Evolutionary conservation across 2,329 filamentous ascomycete genomes (phyloP), one percentile per base, ranked within the genome.

Genomic region (Arachnopeziza araneosa): DNA sequence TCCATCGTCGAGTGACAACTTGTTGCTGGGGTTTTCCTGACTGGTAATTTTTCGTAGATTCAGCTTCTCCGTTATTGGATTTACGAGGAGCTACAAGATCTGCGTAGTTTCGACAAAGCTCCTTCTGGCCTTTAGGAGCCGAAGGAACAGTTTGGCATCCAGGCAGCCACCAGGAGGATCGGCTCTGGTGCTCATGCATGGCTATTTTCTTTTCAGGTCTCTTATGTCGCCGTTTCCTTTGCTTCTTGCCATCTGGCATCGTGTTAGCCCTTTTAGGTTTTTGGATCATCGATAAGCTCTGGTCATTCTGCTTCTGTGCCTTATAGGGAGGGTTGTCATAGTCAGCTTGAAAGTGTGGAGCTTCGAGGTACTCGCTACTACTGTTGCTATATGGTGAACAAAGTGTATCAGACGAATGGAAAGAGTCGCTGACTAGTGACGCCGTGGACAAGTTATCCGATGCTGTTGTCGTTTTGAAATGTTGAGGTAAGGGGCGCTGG

Each of bases 1-100:
- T 69, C 68, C 67, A 70, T 50, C 67, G 62, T 58, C 68, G 63
- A 1, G 58, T 55, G 2, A 64, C 22, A 26, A 61, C n/a, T 19
- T 61, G 57, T 22, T 50, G 54, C 17, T 52, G 48, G 22, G 59
- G 17, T 8, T 12, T 30, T 12, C 12, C 36, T 44, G 36, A 44
- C 36, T 14, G 36, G 17, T 17, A 12, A 44, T 14, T 14, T 44
- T 44, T 12, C 17, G 12, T 3, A 44, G 36, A 8, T 2, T 19
- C 17, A 44, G 36, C 36, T 44, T 44, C 17, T 14, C 36, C 36
- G 17, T 19, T 19, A 4, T 19, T 44, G 74, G 12, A 14, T 19
- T 44, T 44, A 8, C 12, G 17, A 44, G 6, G 36, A 44, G 12
- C 36, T 17, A 3, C 6, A 44, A 14, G 36, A 7, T 14, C 12